Evolutionary conservation across 441 rosid species (phyloP).

Genomic region (Erodium trifolium): DNA sequence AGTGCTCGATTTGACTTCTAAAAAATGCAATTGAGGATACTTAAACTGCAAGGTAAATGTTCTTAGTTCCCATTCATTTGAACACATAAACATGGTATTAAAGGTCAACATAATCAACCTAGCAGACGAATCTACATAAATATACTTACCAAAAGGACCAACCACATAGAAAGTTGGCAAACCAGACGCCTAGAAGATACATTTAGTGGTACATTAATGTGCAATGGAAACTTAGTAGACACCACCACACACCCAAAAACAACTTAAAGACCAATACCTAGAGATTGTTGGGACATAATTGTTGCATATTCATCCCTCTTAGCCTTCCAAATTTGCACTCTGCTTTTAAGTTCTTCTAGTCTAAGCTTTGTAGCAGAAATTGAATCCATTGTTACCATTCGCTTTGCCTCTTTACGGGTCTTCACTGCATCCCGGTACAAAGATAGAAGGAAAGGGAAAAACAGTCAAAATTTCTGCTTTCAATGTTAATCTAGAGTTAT

Average conservation of each 20-base stretch:
- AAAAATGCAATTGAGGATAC: too few species aligned
- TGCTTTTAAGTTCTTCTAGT: slow-evolving; percentile 17
- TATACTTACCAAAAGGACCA: too few species aligned
- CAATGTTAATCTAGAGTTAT: neutral
- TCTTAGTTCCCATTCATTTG: too few species aligned
- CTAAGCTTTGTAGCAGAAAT: slow-evolving; percentile 20
- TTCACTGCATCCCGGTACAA: slow-evolving; percentile 40
- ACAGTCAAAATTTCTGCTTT: neutral
- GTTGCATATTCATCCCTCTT: slow-evolving; percentile 18
- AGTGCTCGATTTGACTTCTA: too few species aligned
- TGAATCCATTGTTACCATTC: slow-evolving; percentile 54
- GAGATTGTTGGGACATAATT: slow-evolving; percentile 12
- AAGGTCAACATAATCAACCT: too few species aligned
- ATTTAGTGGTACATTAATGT: too few species aligned
- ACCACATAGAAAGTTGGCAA: too few species aligned
- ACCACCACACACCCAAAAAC: neutral
- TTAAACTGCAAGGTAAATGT: too few species aligned
- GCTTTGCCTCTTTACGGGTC: slow-evolving; percentile 68
- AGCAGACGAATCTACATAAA: too few species aligned
- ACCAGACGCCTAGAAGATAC: too few species aligned
- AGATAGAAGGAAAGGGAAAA: neutral
- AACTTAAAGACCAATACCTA: neutral
- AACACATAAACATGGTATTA: too few species aligned
- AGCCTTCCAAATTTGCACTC: slow-evolving; percentile 14
- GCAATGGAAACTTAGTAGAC: neutral